Percentiles rank a stretch among this genome's conserved stretches.
Conservation (phyloP, 73 alveolate species). For the Tetrahymena malaccensis region DNA sequence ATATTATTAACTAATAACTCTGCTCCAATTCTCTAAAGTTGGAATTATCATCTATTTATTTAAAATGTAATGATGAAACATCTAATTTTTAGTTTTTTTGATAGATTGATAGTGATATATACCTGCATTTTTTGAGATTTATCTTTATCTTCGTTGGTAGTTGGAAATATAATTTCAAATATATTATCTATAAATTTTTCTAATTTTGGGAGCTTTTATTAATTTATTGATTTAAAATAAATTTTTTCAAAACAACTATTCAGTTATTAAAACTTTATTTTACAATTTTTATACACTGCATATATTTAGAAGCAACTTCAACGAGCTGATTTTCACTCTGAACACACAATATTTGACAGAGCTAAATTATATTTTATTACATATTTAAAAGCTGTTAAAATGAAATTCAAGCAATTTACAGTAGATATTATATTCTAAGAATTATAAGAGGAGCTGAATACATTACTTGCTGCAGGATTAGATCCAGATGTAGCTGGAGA, state of each 20-base stretch:
- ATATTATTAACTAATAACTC: background rate
- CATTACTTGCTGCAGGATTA: background rate
- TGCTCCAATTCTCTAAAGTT: background rate
- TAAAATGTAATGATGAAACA: background rate
- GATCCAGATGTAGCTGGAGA: background rate
- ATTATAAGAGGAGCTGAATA: background rate
- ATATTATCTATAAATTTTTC: background rate
- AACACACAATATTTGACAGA: background rate
- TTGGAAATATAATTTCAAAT: background rate
- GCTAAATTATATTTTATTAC: background rate
- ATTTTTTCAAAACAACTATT: background rate
- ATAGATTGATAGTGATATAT: no score
- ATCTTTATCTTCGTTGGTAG: background rate
- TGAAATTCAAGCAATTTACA: background rate
- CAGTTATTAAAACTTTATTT: background rate
- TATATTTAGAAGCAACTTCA: background rate
- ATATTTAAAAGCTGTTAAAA: no score
- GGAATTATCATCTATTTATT: background rate
- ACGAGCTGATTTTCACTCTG: background rate
- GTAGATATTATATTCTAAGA: background rate
- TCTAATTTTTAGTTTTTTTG: background rate
- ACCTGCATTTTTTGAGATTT: background rate
- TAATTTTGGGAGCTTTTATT: background rate
- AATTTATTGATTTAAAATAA: background rate
- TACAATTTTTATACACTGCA: background rate